Percentiles rank a stretch among this genome's conserved stretches.
These are phyloP conservation scores for Hyaloperonospora brassicae DNA, from an alignment of 352 stramenopile species.

Conservation along the genomic window DNA sequence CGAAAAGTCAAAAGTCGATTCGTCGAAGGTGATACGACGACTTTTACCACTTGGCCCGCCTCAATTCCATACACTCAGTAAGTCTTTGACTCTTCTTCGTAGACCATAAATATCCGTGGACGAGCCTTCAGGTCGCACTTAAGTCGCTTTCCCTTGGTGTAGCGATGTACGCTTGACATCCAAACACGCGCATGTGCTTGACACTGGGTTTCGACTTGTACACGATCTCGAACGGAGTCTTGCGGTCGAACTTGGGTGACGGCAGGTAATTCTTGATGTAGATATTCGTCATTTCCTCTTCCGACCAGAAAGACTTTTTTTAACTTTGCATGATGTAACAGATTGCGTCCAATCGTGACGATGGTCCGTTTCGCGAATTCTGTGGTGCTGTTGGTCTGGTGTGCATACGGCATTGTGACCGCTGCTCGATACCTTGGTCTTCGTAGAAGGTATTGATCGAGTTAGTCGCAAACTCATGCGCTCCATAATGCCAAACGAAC, in stretches of 20 bases:
- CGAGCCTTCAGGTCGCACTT: too few species aligned
- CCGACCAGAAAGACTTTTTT: not conserved
- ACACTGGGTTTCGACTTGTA: not conserved
- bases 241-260: not conserved
- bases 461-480: too few species aligned
- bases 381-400: too few species aligned
- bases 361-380: too few species aligned
- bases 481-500: not conserved
- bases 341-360: not conserved
- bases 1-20: not conserved
- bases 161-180: not conserved
- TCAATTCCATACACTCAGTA: too few species aligned
- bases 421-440: too few species aligned
- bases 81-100: too few species aligned
- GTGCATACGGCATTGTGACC: too few species aligned
- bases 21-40: not conserved
- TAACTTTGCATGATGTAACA: not conserved
- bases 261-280: conserved; percentile 1
- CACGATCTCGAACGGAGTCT: not conserved
- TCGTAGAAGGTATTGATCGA: too few species aligned
- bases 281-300: not conserved
- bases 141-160: not conserved
- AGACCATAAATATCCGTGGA: too few species aligned
- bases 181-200: not conserved
- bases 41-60: not conserved